Base-by-base conservation (phyloP, 2,329 filamentous ascomycete species). In the Scytalidium sp. region DNA sequence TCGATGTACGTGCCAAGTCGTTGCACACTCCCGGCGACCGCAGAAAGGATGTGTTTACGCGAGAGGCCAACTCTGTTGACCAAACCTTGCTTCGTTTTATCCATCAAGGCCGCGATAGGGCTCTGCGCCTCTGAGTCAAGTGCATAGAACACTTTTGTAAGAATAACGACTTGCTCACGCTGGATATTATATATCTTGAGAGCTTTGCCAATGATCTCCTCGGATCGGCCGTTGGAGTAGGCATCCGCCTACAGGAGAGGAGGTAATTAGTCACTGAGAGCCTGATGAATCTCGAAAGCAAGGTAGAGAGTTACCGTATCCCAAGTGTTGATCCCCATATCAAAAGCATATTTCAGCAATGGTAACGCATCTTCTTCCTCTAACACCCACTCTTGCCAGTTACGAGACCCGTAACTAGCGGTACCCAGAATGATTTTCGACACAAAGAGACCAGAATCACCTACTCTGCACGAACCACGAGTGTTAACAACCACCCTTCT, bases 171-270 rank as follows among this genome's bases (percentile, higher is more conserved):
- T 53, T 81, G 81, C 50, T 76, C 68, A 20, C 85, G 79, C 0
- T 84, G 83, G 56, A 88, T 85, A 42, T 75, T 70, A 71, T 80
- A 86, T 51, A 80, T 72, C 59, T 79, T 79, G 52, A 88, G 68
- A 2, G 84, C 84, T 63, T 84, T 84, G 52, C 75, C 84, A 51
- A 89, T 75, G 58, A 88, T 79, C 50, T 73, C 67, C 65, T 89
- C 85, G 13, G 74, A 76, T 1, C 63, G 64, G 25, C 79, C 78
- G 50, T 80, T 80, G 48, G 75, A 79, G 64, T 82, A 82, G 7
- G 73, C 41, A 29, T 51, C 32, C 13, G 49, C 46, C 40, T 46
- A n/a, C 6, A 36, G 5, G 13, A 5, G 7, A 36, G 15, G 32
- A 9, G 21, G 13, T 25, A 19, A 22, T 32, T 8, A 17, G n/a